Evolutionary conservation across 768 basidiomycete genomes (phyloP).

Genomic region (Pleurotus giganteus): DNA sequence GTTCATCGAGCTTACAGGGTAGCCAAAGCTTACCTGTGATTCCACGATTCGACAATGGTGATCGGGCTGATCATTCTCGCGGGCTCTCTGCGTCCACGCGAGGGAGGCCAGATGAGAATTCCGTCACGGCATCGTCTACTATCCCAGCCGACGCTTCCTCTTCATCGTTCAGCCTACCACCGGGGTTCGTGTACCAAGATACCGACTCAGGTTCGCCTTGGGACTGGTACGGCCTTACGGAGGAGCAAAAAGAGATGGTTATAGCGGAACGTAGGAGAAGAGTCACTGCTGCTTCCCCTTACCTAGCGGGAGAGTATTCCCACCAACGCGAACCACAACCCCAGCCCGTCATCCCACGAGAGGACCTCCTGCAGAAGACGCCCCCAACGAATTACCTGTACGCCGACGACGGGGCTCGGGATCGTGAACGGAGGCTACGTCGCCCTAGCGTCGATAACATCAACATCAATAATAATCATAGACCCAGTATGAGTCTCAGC

Average conservation of each 20-base stretch:
- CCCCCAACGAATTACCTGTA: neutral
- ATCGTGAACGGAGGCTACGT: neutral
- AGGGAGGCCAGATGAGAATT: no score
- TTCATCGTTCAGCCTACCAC: neutral
- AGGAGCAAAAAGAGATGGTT: neutral
- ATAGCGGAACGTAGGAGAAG: neutral
- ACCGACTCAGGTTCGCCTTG: neutral
- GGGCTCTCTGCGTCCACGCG: no score
- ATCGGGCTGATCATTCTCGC: no score
- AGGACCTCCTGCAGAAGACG: neutral
- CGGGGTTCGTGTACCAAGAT: neutral
- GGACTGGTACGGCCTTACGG: conserved; percentile 5
- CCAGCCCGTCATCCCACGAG: neutral
- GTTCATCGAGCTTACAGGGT: neutral
- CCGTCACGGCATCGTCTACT: neutral
- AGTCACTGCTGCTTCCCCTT: neutral
- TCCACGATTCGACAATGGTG: neutral
- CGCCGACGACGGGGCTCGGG: neutral
- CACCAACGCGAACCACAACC: neutral
- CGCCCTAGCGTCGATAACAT: neutral
- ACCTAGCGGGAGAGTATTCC: neutral
- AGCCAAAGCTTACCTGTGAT: neutral
- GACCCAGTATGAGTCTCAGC: neutral
- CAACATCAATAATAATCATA: neutral
- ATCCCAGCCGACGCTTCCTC: neutral